Percentiles rank a stretch among this genome's conserved stretches.
These are phyloP conservation scores for Austroboletus eburneus DNA, from an alignment of 768 basidiomycete genomes.

Conservation along the genomic window DNA sequence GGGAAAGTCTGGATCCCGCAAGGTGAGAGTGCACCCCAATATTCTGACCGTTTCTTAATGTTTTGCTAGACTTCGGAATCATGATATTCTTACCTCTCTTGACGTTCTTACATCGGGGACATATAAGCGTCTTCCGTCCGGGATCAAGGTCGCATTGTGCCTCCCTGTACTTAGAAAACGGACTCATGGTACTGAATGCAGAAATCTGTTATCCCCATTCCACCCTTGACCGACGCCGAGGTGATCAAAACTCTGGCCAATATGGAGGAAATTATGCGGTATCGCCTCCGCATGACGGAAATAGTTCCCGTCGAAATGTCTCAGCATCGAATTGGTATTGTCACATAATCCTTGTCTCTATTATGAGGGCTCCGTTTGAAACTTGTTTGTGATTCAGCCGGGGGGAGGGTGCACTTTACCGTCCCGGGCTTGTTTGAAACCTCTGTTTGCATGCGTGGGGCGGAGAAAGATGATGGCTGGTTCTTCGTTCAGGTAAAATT, in stretches of 20 bases:
- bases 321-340: slow-evolving; percentile 58
- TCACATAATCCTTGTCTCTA: slow-evolving; percentile 16
- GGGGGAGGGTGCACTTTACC: slow-evolving; percentile 76
- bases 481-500: slow-evolving; percentile 81
- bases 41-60: not conserved
- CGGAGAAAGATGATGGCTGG: slow-evolving; percentile 71
- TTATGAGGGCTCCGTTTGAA: slow-evolving; percentile 9
- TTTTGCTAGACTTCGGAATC: slow-evolving; percentile 72
- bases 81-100: slow-evolving; percentile 87
- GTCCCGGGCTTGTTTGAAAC: slow-evolving; percentile 71
- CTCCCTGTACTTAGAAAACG: slow-evolving; percentile 10
- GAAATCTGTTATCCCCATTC: slow-evolving; percentile 67
- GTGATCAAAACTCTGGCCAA: slow-evolving; percentile 62
- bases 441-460: slow-evolving; percentile 71
- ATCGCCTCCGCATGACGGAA: slow-evolving; percentile 74
- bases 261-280: slow-evolving; percentile 76
- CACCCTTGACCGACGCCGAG: slow-evolving; percentile 62
- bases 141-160: slow-evolving; percentile 62
- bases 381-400: slow-evolving; percentile 41
- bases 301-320: slow-evolving; percentile 81
- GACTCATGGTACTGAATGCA: slow-evolving; percentile 32
- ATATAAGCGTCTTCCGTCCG: slow-evolving; percentile 77
- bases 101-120: slow-evolving; percentile 85
- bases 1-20: slow-evolving; percentile 69
- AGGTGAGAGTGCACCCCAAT: slow-evolving; percentile 45